Evolutionary conservation across 129 eudicot genomes (phyloP).

Genomic region (Silybum marianum): DNA sequence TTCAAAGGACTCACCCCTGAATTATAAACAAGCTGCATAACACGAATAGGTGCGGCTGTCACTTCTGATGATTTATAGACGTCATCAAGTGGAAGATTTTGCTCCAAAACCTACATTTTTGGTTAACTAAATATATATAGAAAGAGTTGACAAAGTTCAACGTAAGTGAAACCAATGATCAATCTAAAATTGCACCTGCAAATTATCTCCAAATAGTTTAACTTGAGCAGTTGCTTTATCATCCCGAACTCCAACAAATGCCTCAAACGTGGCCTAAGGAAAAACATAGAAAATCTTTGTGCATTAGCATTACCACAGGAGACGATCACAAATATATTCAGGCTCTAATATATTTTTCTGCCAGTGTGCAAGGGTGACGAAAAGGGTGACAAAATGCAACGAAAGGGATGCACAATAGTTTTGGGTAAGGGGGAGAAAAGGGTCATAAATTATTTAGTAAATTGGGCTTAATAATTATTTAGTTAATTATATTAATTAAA

Average conservation of each 20-base stretch:
- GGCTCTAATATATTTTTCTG: too few species aligned
- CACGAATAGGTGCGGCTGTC: slow-evolving; percentile 91
- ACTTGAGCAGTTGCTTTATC: slow-evolving; percentile 88
- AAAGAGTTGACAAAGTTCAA: not conserved
- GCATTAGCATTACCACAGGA: not conserved
- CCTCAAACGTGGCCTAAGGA: slow-evolving; percentile 88
- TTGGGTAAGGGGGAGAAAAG: too few species aligned
- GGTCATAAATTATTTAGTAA: too few species aligned
- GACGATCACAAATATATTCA: not conserved
- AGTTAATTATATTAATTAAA: too few species aligned
- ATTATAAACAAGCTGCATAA: slow-evolving; percentile 81
- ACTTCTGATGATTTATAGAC: slow-evolving; percentile 77
- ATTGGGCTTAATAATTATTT: too few species aligned
- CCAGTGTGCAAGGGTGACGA: too few species aligned
- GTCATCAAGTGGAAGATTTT: slow-evolving; percentile 84
- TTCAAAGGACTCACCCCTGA: slow-evolving; percentile 69
- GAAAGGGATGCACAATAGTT: too few species aligned
- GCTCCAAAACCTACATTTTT: slow-evolving; percentile 73
- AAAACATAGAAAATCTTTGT: not conserved
- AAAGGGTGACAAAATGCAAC: too few species aligned
- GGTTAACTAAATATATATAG: slow-evolving; percentile 1
- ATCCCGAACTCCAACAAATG: slow-evolving; percentile 89
- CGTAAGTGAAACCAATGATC: not conserved
- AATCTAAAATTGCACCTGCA: slow-evolving; percentile 54
- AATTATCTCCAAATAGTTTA: slow-evolving; percentile 82